Evolutionary conservation across 805 yeast genomes (phyloP).

Genomic region (Saccharomycopsis capsularis): DNA sequence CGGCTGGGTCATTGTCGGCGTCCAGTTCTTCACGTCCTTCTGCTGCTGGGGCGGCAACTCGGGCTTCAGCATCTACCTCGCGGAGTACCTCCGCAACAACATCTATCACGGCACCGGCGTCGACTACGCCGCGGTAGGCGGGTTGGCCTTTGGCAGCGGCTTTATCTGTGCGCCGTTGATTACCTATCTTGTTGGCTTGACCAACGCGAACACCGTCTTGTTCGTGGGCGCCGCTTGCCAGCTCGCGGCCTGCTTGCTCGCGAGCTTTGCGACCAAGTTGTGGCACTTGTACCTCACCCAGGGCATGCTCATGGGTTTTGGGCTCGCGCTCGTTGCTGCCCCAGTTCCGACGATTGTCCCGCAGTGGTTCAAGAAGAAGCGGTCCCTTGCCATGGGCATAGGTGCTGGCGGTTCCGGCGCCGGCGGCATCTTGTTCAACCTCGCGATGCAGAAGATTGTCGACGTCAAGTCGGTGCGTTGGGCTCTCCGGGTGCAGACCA

Average conservation of each 20-base stretch:
- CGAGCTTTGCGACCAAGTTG: constrained; percentile 42
- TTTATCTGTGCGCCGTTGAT: constrained; percentile 43
- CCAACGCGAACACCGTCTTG: constrained; percentile 38
- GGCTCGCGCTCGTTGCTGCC: constrained; percentile 43
- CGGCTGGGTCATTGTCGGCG: constrained; percentile 46
- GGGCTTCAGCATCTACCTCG: constrained; percentile 45
- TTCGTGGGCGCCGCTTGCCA: constrained; percentile 40
- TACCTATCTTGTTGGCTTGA: constrained; percentile 37
- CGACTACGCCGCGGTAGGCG: constrained; percentile 53
- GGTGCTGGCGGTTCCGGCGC: constrained; percentile 36
- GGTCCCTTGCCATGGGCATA: constrained; percentile 36
- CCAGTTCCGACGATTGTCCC: constrained; percentile 44
- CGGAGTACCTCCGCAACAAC: constrained; percentile 39
- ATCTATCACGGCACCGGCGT: constrained; percentile 43
- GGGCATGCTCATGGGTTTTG: constrained; percentile 47
- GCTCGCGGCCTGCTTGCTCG: constrained; percentile 43
- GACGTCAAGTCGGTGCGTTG: constrained; percentile 28
- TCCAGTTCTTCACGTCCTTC: constrained; percentile 35
- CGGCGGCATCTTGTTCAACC: constrained; percentile 38
- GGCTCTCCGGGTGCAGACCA: constrained; percentile 34
- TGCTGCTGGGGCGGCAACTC: constrained; percentile 54
- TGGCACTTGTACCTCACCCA: constrained; percentile 56
- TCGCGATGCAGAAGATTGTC: constrained; percentile 32
- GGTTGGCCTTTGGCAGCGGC: constrained; percentile 50
- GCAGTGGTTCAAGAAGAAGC: constrained; percentile 48